Conservation (phyloP, 345 rosid species). For the Erodium maritimum region DNA sequence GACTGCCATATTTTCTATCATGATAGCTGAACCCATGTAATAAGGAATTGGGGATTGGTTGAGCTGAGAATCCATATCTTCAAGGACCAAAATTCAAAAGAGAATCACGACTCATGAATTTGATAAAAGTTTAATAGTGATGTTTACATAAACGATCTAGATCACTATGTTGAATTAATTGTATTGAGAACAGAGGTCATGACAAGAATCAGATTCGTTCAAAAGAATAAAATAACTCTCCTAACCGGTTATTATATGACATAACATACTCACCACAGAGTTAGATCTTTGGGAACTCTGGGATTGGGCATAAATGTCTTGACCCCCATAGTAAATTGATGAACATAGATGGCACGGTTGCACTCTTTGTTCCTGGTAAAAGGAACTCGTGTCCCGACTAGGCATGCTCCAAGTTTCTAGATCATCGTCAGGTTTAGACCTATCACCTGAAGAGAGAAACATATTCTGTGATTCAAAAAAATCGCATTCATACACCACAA, state of each 20-base stretch:
- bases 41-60: background rate
- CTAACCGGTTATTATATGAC: background rate
- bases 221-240: background rate
- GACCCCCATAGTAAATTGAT: constrained; percentile 37
- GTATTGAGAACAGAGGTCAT: no score
- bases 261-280: constrained; percentile 33
- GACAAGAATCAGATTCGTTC: no score
- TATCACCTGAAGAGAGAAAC: constrained; percentile 22
- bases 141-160: background rate
- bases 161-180: no score
- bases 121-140: no score
- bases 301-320: constrained; percentile 24
- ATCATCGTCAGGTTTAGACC: constrained; percentile 18
- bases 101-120: background rate
- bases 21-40: background rate
- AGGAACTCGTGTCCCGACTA: constrained; percentile 22
- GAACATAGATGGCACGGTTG: constrained; percentile 37
- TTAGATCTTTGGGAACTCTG: constrained; percentile 35
- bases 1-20: no score
- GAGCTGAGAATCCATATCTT: background rate
- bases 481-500: background rate
- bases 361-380: constrained; percentile 30
- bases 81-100: background rate
- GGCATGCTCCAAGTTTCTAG: constrained; percentile 18
- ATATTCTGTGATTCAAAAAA: background rate